Base-by-base conservation (phyloP, 2,329 filamentous ascomycete species). In the Phyllosticta ampelicida region DNA sequence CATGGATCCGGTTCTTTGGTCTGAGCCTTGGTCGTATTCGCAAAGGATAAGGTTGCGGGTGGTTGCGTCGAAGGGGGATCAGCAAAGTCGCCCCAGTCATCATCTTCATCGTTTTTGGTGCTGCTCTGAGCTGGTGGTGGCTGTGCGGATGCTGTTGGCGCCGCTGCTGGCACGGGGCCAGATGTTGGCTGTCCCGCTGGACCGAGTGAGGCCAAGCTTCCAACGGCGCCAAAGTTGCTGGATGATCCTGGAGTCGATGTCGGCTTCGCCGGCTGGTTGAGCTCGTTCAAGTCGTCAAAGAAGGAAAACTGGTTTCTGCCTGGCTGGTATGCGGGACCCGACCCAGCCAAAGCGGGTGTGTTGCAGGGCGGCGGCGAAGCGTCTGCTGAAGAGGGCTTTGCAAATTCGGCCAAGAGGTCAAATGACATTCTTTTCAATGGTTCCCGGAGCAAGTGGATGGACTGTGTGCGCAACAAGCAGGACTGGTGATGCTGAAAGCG, bases 1-100 rank as follows among this genome's bases (percentile, higher is more conserved):
- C 57, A 59, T 4, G 57, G 57, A 48, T 59, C 57, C 30, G 48
- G 52, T 51, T 51, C 21, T 53, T 28, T 16, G 29, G 53, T 55
- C 51, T 59, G 44, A 36, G n/a, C 55, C 48, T 48, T n/a, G 21
- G 19, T 29, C 11, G 53, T 10, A 51, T 20, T 54, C 4, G 49
- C 10, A 9, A 56, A 48, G 20, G 50, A 16, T 16, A n/a, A n/a
- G 16, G 5, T 18, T 6, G 36, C 20, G 30, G 54, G 36, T 21
- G 64, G 60, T 28, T 64, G 60, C 9, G 61, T 49, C 8, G 65
- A 61, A 13, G 67, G 53, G 3, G 62, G 66, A 51, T 67, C 70
- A 59, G 73, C 71, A 54, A 74, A 74, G 48, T 74, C 71, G n/a
- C 71, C 71, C 70, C 70, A 74, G 26, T 73, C 71, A 60, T 74